Evolutionary conservation across 1,284 basidiomycete genomes (phyloP), one percentile per base, ranked within the genome.

Genomic region (Lentinus polychrous): DNA sequence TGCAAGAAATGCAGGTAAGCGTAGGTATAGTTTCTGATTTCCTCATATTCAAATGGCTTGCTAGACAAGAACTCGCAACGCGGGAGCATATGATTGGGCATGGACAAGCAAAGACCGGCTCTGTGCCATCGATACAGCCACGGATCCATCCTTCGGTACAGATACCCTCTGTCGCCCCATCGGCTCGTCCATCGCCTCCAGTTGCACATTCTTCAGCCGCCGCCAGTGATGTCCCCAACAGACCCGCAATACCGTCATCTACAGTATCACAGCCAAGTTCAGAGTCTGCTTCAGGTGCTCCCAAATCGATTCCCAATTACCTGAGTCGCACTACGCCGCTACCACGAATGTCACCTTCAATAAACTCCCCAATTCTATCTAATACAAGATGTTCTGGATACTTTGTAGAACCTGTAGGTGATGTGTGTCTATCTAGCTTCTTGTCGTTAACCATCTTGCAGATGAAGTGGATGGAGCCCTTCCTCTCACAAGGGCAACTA

Each of bases 381-480:
- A 88, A 86, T 63, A 69, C 81, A 2, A 83, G 85, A 59, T 98
- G 94, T 66, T 94, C 92, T 1, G 91, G 92, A 6, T 98, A 98
- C 68, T 98, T 97, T 65, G 82, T 97, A 43, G 95, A 99, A 65
- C 94, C 94, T 35, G 88, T 94, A 59, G 57, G 84, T 72, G 22
- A 17, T 27, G 17, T 47, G 15, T 46, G 24, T 45, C n/a, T 4
- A 31, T 32, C 33, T 10, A 8, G 15, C 14, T 23, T 15, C 32
- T 37, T 6, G 35, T 12, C 34, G 39, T 31, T 43, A 20, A 38
- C 11, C 22, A 48, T 40, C 6, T 33, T 8, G 20, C 43, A 93
- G 81, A 85, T 96, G 77, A 87, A 85, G 57, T 99, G 95, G 95
- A 99, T 99, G 95, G 82, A 91, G 49, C 74, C 82, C 2, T 78